phyloP scores from a whole-genome alignment of 768 basidiomycete species.

The Clathrus columnatus region DNA sequence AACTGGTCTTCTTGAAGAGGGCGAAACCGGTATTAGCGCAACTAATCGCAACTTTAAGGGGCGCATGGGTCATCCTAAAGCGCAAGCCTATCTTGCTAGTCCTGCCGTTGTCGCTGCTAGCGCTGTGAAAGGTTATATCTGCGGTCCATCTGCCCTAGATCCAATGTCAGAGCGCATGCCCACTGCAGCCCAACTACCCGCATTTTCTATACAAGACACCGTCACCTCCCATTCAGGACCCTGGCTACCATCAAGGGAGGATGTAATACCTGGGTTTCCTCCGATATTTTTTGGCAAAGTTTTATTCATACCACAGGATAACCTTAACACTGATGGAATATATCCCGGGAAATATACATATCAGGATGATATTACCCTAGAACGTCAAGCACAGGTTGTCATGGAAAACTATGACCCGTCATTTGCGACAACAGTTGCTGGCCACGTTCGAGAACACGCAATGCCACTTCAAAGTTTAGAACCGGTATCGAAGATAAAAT shows the following conservation, averaged over 20 bases:
- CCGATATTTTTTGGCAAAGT: conserved; percentile 70
- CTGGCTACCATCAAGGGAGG: conserved; percentile 37
- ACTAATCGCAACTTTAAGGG: conserved; percentile 99
- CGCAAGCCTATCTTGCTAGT: conserved; percentile 90
- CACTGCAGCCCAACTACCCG: conserved; percentile 33
- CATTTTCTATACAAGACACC: conserved; percentile 42
- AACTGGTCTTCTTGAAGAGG: conserved; percentile 85
- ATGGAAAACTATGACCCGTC: conserved; percentile 98
- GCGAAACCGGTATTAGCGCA: conserved; percentile 92
- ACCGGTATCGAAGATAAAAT: conserved; percentile 26
- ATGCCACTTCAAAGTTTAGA: conserved; percentile 13
- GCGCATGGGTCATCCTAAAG: conserved; percentile 93
- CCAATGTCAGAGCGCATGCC: conserved; percentile 37
- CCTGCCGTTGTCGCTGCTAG: conserved; percentile 97
- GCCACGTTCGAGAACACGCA: conserved; percentile 29
- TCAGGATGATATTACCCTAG: conserved; percentile 96
- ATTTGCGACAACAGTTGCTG: conserved; percentile 65
- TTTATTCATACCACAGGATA: conserved; percentile 94
- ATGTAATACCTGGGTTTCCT: conserved; percentile 78
- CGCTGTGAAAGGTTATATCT: conserved; percentile 86
- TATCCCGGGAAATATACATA: conserved; percentile 99
- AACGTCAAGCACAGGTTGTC: conserved; percentile 88
- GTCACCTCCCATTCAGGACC: conserved; percentile 21
- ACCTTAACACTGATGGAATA: conserved; percentile 95
- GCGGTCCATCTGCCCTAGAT: conserved; percentile 66